These are phyloP conservation scores for Clonostachys rosea DNA, from an alignment of 2,329 filamentous ascomycete species.

Conservation along the genomic window DNA sequence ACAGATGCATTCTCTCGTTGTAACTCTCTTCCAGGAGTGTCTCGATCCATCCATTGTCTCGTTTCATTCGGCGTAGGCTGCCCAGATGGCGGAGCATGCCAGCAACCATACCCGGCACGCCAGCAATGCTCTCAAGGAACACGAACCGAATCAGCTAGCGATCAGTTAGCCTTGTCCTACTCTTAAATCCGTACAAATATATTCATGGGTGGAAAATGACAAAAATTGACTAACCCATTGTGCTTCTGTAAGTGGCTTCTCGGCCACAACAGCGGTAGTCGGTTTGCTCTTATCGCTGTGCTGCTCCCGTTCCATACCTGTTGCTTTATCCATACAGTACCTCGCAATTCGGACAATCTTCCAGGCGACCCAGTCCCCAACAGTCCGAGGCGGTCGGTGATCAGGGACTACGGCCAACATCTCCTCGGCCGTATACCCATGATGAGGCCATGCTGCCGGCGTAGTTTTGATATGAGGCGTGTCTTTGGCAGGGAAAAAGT, in stretches of 20 bases:
- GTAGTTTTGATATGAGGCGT: constrained; percentile 59
- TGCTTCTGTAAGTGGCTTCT: constrained; percentile 68
- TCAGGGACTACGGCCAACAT: constrained; percentile 71
- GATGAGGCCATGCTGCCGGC: constrained; percentile 64
- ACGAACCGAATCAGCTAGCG: constrained; percentile 70
- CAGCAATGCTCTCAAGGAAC: constrained; percentile 91
- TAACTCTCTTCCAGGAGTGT: constrained; percentile 85
- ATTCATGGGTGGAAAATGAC: not conserved
- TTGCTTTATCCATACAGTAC: constrained; percentile 76
- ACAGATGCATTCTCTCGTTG: constrained; percentile 90
- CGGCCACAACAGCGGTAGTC: constrained; percentile 45
- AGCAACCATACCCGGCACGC: constrained; percentile 94
- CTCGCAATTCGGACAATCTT: constrained; percentile 70
- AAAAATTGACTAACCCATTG: constrained; percentile 61
- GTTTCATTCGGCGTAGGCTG: constrained; percentile 77
- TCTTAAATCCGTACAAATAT: not conserved
- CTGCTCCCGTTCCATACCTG: constrained; percentile 69
- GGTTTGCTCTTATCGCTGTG: constrained; percentile 55
- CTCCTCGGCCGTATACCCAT: constrained; percentile 71
- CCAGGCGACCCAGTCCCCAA: constrained; percentile 77
- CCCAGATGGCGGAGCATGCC: constrained; percentile 89
- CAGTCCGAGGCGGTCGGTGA: constrained; percentile 68
- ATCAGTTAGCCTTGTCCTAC: not conserved
- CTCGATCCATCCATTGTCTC: constrained; percentile 97
- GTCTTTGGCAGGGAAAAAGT: constrained; percentile 59